Percentiles rank a stretch among this genome's conserved stretches.
Conservation (phyloP, 2,329 filamentous ascomycete species). For the Penicillium sp. region DNA sequence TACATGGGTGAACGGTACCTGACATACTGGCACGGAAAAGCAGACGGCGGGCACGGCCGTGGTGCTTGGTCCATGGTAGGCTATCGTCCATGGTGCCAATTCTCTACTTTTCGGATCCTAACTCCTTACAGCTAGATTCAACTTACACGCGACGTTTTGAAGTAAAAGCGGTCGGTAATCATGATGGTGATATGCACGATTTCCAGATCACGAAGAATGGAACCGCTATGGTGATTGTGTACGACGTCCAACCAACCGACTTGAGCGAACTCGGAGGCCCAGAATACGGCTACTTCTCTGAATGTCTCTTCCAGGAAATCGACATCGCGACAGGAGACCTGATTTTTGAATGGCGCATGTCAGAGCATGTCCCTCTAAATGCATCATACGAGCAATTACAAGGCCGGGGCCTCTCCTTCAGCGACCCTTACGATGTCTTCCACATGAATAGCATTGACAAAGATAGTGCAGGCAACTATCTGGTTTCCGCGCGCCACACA, state of each 20-base stretch:
- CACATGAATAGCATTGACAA: conserved; percentile 60
- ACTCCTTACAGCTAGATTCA: conserved; percentile 21
- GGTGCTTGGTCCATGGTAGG: conserved; percentile 28
- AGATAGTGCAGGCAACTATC: conserved; percentile 51
- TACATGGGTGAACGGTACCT: conserved; percentile 25
- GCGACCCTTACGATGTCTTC: conserved; percentile 54
- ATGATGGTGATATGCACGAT: conserved; percentile 34
- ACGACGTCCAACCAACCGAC: conserved; percentile 30
- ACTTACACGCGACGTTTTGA: conserved; percentile 23
- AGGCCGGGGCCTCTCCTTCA: conserved; percentile 8
- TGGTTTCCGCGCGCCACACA: conserved; percentile 55
- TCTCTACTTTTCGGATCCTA: background rate
- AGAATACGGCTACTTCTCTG: conserved; percentile 32
- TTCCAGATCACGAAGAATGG: conserved; percentile 31
- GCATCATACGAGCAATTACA: conserved; percentile 16
- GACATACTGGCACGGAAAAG: conserved; percentile 28
- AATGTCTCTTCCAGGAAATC: conserved; percentile 33
- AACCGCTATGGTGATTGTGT: conserved; percentile 33
- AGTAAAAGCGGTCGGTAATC: conserved; percentile 20
- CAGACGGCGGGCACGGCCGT: background rate
- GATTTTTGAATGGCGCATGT: conserved; percentile 38
- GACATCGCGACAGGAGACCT: conserved; percentile 36
- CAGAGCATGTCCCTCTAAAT: conserved; percentile 31
- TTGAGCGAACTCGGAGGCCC: conserved; percentile 27
- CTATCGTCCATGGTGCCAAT: background rate